Base-by-base conservation (phyloP, 2,329 filamentous ascomycete genomes). In the Fusarium nurragi region DNA sequence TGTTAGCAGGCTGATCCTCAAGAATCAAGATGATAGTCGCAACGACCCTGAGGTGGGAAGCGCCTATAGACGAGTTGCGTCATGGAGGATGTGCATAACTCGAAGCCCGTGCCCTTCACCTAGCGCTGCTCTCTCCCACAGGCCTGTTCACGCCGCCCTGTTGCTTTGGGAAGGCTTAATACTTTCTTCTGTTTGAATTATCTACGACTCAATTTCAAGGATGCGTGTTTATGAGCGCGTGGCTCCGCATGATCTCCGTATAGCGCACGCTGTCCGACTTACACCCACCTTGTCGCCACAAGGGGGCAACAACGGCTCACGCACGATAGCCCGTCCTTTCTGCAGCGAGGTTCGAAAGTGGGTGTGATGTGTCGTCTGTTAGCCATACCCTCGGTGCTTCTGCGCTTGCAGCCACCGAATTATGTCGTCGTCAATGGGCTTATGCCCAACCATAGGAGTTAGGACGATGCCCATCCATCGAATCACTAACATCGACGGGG, bases 181-280 rank as follows among this genome's bases (percentile, higher is more conserved):
- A 64, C 54, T 64, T 66, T 67, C 64, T 39, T 60, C 46, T 58
- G 45, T 49, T 54, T 36, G 30, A 64, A 34, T 47, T 38, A 43
- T 28, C 44, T 44, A 32, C 50, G 44, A 54, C 40, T 34, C 38
- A 26, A 51, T 36, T 39, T 46, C 47, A 43, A 60, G 58, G 52
- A 64, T 67, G 36, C 52, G 57, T 49, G 43, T 66, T 58, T 43
- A 59, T 65, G 63, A 67, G 63, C 60, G 63, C 64, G 63, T 67
- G 58, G 58, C 58, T 67, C 63, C 67, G 54, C 45, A 54, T 66
- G 52, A 66, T 60, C 63, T 64, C 45, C 58, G 41, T 49, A 59
- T 40, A 64, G 40, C 45, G 40, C 58, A 64, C 63, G 59, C 59
- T 60, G 63, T 43, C 55, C 59, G 54, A 66, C 64, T 66, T 66